phyloP scores from a whole-genome alignment of 2,329 filamentous ascomycete species.

The Ophiostoma sp. region DNA sequence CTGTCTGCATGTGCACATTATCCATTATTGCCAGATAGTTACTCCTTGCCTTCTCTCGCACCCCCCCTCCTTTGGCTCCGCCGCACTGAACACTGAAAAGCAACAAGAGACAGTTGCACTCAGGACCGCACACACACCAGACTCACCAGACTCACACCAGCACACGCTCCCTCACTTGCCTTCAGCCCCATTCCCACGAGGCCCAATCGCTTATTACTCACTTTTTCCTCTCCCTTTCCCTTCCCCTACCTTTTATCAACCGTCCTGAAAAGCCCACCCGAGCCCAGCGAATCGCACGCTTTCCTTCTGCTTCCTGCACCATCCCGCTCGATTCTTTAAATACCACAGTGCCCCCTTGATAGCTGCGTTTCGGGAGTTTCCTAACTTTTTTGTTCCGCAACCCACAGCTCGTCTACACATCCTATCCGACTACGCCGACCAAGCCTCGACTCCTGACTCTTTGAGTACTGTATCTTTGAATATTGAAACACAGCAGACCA shows the following conservation, averaged over 20 bases:
- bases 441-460: neutral
- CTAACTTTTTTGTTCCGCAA: conserved; percentile 5
- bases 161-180: neutral
- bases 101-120: neutral
- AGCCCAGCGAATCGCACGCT: conserved; percentile 16
- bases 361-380: neutral
- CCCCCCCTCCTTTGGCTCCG: conserved; percentile 3
- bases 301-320: neutral
- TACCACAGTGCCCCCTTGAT: conserved; percentile 13
- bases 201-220: conserved; percentile 16
- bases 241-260: neutral
- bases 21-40: neutral
- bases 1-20: neutral
- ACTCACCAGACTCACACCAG: conserved; percentile 2
- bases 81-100: conserved; percentile 2
- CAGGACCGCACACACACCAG: neutral
- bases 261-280: neutral
- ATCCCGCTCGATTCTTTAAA: conserved; percentile 17
- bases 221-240: conserved; percentile 11
- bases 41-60: neutral
- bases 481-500: conserved; percentile 5
- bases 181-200: conserved; percentile 18
- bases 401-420: neutral
- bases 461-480: neutral
- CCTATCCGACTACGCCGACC: conserved; percentile 4